phyloP scores from a whole-genome alignment of 1,284 basidiomycete genomes.

The Ganoderma resinaceum region DNA sequence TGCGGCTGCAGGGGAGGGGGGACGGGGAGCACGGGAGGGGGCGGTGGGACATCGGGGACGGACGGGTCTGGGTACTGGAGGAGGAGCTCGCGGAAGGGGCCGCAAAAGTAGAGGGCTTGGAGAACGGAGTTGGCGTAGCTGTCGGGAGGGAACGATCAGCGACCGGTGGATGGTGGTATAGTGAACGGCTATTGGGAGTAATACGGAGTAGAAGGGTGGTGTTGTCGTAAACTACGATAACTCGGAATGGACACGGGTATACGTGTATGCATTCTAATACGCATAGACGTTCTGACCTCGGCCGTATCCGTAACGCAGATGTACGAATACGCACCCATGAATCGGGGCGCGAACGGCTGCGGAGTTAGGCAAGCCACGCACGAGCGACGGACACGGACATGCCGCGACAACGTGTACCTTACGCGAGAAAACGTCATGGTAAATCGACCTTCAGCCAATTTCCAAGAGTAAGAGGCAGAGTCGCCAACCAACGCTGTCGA shows the following conservation, averaged over 20 bases:
- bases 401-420: background rate
- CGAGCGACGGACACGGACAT: background rate
- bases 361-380: background rate
- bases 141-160: background rate
- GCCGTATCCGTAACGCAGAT: background rate
- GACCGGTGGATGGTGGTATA: background rate
- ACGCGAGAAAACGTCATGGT: too few species aligned
- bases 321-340: background rate
- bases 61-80: constrained; percentile 62
- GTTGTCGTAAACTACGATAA: background rate
- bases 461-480: too few species aligned
- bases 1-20: constrained; percentile 55
- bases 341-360: background rate
- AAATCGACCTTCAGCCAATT: too few species aligned
- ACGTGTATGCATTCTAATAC: too few species aligned
- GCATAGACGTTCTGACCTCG: background rate
- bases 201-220: background rate
- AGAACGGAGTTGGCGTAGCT: constrained; percentile 98
- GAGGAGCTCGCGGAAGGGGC: constrained; percentile 82
- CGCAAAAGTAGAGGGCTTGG: constrained; percentile 92
- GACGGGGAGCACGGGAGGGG: constrained; percentile 31
- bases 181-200: background rate
- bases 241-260: background rate
- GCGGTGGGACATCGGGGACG: constrained; percentile 40
- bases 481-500: background rate